A percentile compares a stretch with the other conserved stretches of the same genome.
These are phyloP conservation scores for Boletus sp. DNA, from an alignment of 768 basidiomycete genomes.

Conservation along the genomic window DNA sequence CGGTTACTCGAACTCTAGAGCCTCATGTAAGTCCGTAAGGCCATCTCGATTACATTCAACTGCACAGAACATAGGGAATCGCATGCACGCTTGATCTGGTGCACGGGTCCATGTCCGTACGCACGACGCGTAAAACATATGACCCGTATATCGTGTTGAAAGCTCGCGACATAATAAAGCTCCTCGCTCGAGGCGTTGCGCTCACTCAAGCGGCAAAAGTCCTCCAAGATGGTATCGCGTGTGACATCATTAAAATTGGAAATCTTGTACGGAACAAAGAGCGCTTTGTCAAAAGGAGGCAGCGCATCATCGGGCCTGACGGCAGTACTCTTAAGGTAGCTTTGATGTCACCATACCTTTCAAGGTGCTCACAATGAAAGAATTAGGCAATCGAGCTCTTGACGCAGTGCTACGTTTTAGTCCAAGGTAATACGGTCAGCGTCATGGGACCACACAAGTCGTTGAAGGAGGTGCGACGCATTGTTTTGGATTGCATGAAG, in stretches of 20 bases:
- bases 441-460: slow-evolving; percentile 97
- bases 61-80: slow-evolving; percentile 57
- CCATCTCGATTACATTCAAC: not conserved
- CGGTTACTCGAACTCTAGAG: slow-evolving; percentile 82
- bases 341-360: not conserved
- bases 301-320: slow-evolving; percentile 95
- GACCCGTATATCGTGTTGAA: slow-evolving; percentile 97
- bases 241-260: slow-evolving; percentile 98
- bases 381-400: slow-evolving; percentile 91
- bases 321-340: slow-evolving; percentile 93
- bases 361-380: slow-evolving; percentile 4
- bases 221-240: slow-evolving; percentile 84
- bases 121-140: slow-evolving; percentile 94
- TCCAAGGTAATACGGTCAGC: slow-evolving; percentile 97
- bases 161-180: slow-evolving; percentile 92
- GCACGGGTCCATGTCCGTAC: slow-evolving; percentile 96
- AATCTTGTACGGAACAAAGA: slow-evolving; percentile 94
- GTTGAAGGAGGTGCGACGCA: slow-evolving; percentile 92
- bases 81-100: slow-evolving; percentile 92
- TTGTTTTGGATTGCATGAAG: slow-evolving; percentile 99
- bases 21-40: slow-evolving; percentile 54
- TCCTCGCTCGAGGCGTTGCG: slow-evolving; percentile 89
- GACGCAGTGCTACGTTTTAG: slow-evolving; percentile 95
- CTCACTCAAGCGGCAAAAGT: slow-evolving; percentile 85
- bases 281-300: slow-evolving; percentile 91